Base-by-base conservation (phyloP, 1,284 basidiomycete genomes). In the Rugosomyces carneus region DNA sequence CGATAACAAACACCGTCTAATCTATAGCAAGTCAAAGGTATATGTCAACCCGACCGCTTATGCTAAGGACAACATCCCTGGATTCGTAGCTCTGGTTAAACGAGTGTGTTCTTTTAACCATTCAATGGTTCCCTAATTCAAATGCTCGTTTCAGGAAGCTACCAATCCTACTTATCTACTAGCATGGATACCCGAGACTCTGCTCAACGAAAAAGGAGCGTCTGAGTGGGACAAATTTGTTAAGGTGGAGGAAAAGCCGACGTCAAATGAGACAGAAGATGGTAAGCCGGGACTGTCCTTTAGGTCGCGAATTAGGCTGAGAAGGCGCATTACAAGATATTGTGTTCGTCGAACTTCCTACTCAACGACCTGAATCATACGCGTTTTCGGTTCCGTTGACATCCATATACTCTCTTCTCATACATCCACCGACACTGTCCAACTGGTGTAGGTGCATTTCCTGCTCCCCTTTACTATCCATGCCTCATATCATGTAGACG, bases 41-140 rank as follows among this genome's bases (percentile, higher is more conserved):
- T 93, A 93, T 59, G 84, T 96, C 37, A 93, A 98, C 59, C 94
- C 95, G 0, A 95, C 93, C 0, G 83, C 89, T 1, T 94, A 93
- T 61, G 75, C 86, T 2, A 78, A 86, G 56, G 94, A 97, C 67
- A 96, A 98, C 64, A 89, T 97, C 23, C 81, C 92, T 3, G 95
- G 95, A 2, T 96, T 94, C 62, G 80, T 93, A 5, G 83, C 86
- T 10, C 75, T 97, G 48, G 92, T 96, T 11, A 91, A 87, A 67
- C 76, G 80, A 62, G 87, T 84, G 57, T 47, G 80, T 70, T 39
- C 40, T 15, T 45, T 37, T 26, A 31, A 10, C 5, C 42, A 44
- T 38, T 29, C 26, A n/a, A 39, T 35, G 32, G 16, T 42, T 53
- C 50, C 49, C 46, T 50, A 42, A 36, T 24, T 48, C 40, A n/a